These are phyloP conservation scores for Magnolia changhungtana DNA, from an alignment of 164 flowering plant genomes.

Conservation along the genomic window DNA sequence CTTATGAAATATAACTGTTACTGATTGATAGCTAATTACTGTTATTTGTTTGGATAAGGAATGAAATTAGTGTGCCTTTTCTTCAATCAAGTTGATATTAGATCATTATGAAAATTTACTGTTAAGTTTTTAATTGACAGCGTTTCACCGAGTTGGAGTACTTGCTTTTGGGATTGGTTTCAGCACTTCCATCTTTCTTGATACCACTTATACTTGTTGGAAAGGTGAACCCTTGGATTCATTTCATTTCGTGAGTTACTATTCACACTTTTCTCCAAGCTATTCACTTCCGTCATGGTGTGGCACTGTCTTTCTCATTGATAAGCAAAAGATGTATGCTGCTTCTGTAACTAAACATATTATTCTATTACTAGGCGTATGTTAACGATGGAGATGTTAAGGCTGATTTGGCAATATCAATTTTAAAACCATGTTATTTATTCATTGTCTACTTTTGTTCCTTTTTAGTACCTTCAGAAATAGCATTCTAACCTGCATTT, in stretches of 20 bases:
- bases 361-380: too few species aligned
- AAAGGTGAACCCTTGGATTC: slow-evolving; percentile 47
- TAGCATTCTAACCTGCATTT: too few species aligned
- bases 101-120: background rate
- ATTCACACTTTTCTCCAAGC: slow-evolving; percentile 1
- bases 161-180: slow-evolving; percentile 68
- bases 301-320: background rate
- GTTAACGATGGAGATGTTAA: too few species aligned
- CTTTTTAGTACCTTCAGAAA: too few species aligned
- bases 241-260: background rate
- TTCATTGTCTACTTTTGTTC: too few species aligned
- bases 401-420: too few species aligned
- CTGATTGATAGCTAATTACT: background rate
- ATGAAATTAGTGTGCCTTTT: background rate
- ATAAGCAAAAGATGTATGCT: background rate
- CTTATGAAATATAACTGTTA: too few species aligned
- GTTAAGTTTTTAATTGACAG: slow-evolving; percentile 37
- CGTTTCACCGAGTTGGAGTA: slow-evolving; percentile 81
- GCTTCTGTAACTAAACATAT: too few species aligned
- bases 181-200: slow-evolving; percentile 77
- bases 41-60: background rate
- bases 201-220: slow-evolving; percentile 68
- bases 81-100: background rate
- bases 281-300: background rate
- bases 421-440: too few species aligned